Evolutionary conservation across 148 eudicot species (phyloP), one percentile per base, ranked within the genome.

Genomic region (Rhododendron molle): DNA sequence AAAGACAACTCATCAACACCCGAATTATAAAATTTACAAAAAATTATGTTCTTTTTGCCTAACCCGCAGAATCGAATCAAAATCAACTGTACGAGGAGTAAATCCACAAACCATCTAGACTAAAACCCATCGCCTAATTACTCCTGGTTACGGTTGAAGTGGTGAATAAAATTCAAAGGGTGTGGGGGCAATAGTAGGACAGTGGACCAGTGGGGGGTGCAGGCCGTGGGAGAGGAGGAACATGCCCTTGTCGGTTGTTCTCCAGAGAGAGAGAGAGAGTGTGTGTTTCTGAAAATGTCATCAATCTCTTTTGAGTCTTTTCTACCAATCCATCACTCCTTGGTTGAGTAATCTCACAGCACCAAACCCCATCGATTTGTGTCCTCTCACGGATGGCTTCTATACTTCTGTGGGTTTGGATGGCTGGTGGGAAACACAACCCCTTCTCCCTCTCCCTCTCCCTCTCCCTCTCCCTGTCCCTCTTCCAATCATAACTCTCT

Each of bases 171-270:
- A 77, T 62, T 62, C 46, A 83, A 85, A 72, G 71, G n/a, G 38
- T 49, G 58, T 12, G 46, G 36, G 36, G 62, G 84, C 86, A 88
- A 90, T 84, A 81, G 89, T 86, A 85, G 89, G 83, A 67, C 23
- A 78, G 83, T 87, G 95, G 91, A 91, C 90, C 92, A 84, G 49
- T n/a, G 52, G 21, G 23, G 10, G 4, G 20, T 93, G 93, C 95
- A 92, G 93, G 91, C 86, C 86, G 86, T 88, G 81, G 78, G 87
- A 90, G 92, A 88, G 87, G 90, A 87, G 77, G 87, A 93, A 88
- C 93, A 88, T 90, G 92, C 90, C 80, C 81, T 76, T 92, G 98
- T 94, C 95, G 92, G 92, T 88, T 87, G 87, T 89, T 50, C n/a
- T 54, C 6, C 60, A 38, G 69, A 30, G 71, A 6, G 43, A 40